Percentiles rank a stretch among this genome's conserved stretches.
phyloP scores from a whole-genome alignment of 257 asterid species.

The Verbascum thapsus region DNA sequence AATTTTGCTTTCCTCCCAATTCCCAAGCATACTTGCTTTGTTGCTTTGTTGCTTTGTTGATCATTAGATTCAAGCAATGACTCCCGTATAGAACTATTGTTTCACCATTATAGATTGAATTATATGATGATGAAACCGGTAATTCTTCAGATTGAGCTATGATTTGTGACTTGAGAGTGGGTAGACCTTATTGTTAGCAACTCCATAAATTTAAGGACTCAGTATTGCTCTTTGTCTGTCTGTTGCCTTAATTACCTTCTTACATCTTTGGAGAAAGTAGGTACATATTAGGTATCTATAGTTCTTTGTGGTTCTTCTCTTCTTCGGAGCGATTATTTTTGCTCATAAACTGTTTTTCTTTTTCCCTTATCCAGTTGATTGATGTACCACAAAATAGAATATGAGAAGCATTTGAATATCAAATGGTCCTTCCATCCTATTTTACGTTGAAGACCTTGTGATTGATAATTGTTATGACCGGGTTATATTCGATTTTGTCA shows the following conservation, averaged over 20 bases:
- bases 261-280: neutral
- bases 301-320: neutral
- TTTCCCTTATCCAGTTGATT: neutral
- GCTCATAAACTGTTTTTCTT: neutral
- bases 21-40: neutral
- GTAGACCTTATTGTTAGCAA: neutral
- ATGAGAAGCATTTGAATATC: neutral
- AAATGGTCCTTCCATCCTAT: neutral
- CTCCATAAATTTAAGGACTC: neutral
- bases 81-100: neutral
- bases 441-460: constrained; percentile 27
- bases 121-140: neutral
- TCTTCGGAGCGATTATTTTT: neutral
- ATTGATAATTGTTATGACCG: constrained; percentile 10
- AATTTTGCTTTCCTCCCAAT: neutral
- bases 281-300: neutral
- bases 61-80: neutral
- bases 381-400: neutral
- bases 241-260: neutral
- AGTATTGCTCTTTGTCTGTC: neutral
- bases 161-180: neutral
- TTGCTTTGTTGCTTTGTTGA: neutral
- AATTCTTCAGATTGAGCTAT: neutral
- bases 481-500: neutral
- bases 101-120: neutral